Base-by-base conservation (phyloP, 2,329 filamentous ascomycete genomes). In the Talaromyces sp. region DNA sequence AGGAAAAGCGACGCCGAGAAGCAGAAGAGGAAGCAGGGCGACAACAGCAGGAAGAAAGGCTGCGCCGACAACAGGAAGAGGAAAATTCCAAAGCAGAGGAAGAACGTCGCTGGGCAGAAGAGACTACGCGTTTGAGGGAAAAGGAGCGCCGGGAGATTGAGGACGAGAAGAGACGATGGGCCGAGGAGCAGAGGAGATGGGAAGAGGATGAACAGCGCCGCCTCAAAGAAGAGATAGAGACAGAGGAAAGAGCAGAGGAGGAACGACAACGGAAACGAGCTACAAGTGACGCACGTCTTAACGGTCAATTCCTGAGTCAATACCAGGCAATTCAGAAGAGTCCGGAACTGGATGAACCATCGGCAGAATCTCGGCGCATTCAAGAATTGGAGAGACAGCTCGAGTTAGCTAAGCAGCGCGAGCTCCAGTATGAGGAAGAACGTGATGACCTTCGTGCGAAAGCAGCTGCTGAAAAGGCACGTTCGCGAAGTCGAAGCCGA, bases 291-390 rank as follows among this genome's bases (percentile, higher is more conserved):
- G 82, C 83, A 42, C 85, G 88, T 64, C 81, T 96, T 27, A 89
- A 88, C 63, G 92, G 92, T 2, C 92, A 96, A 71, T 93, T 89
- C 68, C 83, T 96, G 57, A 94, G 90, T 70, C 90, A 96, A 72
- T 96, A 96, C 72, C 89, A 91, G 73, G 87, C 88, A 23, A 88
- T 91, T 67, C 87, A 90, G 71, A 74, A 68, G 69, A 68, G 72
- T 76, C 23, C 50, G 27, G 27, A 33, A 8, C n/a, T 31, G 50
- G 62, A 71, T 71, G 69, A 65, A 76, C 70, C 76, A 63, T 79
- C 78, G 28, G 75, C 80, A 2, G 85, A 94, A 73, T 85, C 82
- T 65, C 84, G 82, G 65, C 87, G 92, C 47, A 88, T 97, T 65
- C 85, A 85, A 68, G 89, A 97, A 72, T 82, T 98, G 5, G 94